Percentiles rank a stretch among this genome's conserved stretches.
Conservation (phyloP, 768 basidiomycete species). For the Mycena leptocephala region DNA sequence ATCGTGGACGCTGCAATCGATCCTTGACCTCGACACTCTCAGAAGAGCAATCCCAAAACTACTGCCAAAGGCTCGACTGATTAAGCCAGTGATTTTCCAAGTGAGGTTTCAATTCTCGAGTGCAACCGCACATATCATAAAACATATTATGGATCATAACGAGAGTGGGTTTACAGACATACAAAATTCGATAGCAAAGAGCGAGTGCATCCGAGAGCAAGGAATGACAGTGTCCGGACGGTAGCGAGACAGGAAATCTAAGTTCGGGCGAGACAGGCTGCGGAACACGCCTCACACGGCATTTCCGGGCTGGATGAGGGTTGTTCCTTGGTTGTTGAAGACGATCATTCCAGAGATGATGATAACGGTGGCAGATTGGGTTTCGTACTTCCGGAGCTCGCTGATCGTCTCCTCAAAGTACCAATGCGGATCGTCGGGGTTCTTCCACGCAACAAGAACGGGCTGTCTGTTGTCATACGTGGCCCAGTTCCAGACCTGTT, state of each 20-base stretch:
- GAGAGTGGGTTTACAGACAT: background rate
- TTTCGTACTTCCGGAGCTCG: background rate
- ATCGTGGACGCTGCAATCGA: no score
- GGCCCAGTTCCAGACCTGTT: background rate
- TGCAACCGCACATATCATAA: background rate
- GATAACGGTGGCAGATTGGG: background rate
- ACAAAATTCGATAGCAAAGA: background rate
- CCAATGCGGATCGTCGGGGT: slow-evolving; percentile 8
- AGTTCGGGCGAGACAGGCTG: background rate
- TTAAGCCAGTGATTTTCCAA: no score
- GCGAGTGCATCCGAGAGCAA: background rate
- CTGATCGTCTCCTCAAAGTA: background rate
- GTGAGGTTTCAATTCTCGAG: no score
- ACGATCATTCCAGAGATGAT: background rate
- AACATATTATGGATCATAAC: background rate
- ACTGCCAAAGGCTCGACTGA: no score
- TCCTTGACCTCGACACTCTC: no score
- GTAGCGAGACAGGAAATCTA: background rate
- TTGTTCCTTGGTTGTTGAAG: background rate
- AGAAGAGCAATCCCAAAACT: no score
- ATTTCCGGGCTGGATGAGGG: background rate
- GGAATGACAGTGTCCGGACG: background rate
- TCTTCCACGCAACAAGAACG: background rate
- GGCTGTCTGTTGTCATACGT: background rate
- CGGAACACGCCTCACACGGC: background rate